Evolutionary conservation across 2,329 filamentous ascomycete genomes (phyloP).

Genomic region (Xylariales sp.): DNA sequence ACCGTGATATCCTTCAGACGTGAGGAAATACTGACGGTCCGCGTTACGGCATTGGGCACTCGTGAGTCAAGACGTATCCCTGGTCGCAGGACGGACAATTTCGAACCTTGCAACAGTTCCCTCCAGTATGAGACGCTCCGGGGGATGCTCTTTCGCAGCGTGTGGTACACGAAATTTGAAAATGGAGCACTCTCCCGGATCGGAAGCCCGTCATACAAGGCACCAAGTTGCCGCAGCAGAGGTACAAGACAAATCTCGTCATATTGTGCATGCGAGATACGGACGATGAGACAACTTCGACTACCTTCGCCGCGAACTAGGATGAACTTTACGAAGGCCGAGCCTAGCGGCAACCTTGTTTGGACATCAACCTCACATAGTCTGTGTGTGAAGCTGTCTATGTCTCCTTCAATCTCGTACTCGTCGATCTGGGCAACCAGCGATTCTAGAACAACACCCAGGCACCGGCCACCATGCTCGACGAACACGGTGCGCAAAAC

Average conservation of each 20-base stretch:
- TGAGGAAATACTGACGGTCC: constrained; percentile 39
- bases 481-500: constrained; percentile 65
- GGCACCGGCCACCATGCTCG: constrained; percentile 41
- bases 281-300: constrained; percentile 46
- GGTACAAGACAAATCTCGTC: constrained; percentile 63
- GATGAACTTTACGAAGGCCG: constrained; percentile 57
- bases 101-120: constrained; percentile 50
- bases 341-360: constrained; percentile 51
- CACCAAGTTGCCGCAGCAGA: constrained; percentile 57
- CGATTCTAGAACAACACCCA: constrained; percentile 54
- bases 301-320: constrained; percentile 36
- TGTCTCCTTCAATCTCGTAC: constrained; percentile 45
- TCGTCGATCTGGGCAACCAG: constrained; percentile 47
- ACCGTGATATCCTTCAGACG: constrained; percentile 53
- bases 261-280: constrained; percentile 66
- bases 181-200: constrained; percentile 33
- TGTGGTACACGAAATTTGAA: constrained; percentile 40
- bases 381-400: constrained; percentile 48
- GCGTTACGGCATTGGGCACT: constrained; percentile 36
- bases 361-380: constrained; percentile 53
- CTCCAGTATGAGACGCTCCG: constrained; percentile 58
- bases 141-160: constrained; percentile 34
- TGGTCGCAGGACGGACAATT: constrained; percentile 41
- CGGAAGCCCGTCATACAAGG: constrained; percentile 36
- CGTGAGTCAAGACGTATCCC: constrained; percentile 29